Conservation (phyloP, 1,284 basidiomycete genomes). For the Leccinum pachyderme region DNA sequence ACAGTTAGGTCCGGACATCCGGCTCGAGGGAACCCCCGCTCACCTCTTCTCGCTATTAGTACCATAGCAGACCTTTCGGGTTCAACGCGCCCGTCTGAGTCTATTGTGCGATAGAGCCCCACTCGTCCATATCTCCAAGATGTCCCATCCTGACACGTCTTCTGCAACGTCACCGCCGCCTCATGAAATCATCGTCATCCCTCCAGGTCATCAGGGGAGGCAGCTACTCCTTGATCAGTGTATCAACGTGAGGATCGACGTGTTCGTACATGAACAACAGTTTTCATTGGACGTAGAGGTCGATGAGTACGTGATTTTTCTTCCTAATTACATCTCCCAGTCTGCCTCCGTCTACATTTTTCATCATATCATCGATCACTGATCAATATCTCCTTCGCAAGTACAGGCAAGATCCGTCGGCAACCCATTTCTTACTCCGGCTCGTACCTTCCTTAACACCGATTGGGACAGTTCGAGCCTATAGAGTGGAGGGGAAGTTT, state of each 20-base stretch:
- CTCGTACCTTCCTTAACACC: conserved; percentile 56
- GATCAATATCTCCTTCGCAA: conserved; percentile 9
- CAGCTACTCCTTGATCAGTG: conserved; percentile 51
- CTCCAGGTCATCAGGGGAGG: conserved; percentile 36
- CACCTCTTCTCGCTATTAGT: not conserved
- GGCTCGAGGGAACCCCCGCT: conserved; percentile 17
- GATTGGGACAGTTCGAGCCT: conserved; percentile 58
- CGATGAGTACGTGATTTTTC: conserved; percentile 54
- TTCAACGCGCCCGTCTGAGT: conserved; percentile 14
- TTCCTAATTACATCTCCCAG: conserved; percentile 3
- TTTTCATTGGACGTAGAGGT: conserved; percentile 71
- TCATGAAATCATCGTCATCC: conserved; percentile 55
- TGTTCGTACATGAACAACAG: conserved; percentile 51
- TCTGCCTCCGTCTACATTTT: conserved; percentile 4
- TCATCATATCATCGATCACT: conserved; percentile 2
- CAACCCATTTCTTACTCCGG: conserved; percentile 70
- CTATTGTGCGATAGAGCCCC: conserved; percentile 16
- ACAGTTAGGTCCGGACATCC: conserved; percentile 14
- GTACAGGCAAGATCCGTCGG: conserved; percentile 54
- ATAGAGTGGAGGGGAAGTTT: conserved; percentile 26
- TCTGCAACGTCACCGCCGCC: conserved; percentile 37
- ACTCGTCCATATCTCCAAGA: conserved; percentile 4
- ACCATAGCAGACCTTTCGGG: not conserved
- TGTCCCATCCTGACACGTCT: conserved; percentile 19
- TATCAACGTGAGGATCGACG: conserved; percentile 59